Percentiles rank a stretch among this genome's conserved stretches.
These are phyloP conservation scores for Amanita fuliginea DNA, from an alignment of 768 basidiomycete genomes.

Conservation along the genomic window DNA sequence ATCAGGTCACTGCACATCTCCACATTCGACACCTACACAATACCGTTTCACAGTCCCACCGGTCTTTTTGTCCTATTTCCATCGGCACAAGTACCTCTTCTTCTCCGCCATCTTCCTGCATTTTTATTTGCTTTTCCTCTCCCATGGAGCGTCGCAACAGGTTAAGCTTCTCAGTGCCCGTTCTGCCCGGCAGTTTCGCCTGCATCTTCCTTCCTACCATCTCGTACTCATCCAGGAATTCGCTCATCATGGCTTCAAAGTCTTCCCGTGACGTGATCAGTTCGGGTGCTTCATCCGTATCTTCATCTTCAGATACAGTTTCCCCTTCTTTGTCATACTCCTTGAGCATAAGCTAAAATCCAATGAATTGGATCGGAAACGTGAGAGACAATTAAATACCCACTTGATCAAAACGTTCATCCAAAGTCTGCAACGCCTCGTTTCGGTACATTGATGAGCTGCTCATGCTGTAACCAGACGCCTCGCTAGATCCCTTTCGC, in stretches of 20 bases:
- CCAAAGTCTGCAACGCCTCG: slow-evolving; percentile 76
- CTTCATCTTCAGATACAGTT: slow-evolving; percentile 18
- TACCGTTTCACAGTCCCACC: slow-evolving; percentile 97
- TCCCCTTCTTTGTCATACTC: slow-evolving; percentile 57
- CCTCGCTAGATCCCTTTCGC: slow-evolving; percentile 69
- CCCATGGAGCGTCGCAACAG: slow-evolving; percentile 71
- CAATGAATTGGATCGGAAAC: not conserved
- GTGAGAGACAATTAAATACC: not conserved
- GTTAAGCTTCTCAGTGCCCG: slow-evolving; percentile 68
- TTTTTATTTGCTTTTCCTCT: slow-evolving; percentile 46
- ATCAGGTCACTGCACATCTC: not conserved
- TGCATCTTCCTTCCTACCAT: slow-evolving; percentile 81
- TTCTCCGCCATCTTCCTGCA: slow-evolving; percentile 32
- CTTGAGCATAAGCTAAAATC: slow-evolving; percentile 58
- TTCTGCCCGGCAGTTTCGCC: slow-evolving; percentile 61
- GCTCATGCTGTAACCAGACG: slow-evolving; percentile 95
- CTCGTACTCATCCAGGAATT: slow-evolving; percentile 89
- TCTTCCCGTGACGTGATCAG: slow-evolving; percentile 78
- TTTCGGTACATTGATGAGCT: slow-evolving; percentile 94
- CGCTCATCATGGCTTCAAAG: slow-evolving; percentile 84
- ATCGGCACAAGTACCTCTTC: slow-evolving; percentile 30
- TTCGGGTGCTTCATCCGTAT: slow-evolving; percentile 57
- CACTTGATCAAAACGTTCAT: slow-evolving; percentile 92
- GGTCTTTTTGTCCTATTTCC: slow-evolving; percentile 49
- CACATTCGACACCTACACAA: slow-evolving; percentile 48